Evolutionary conservation across 495 filamentous ascomycete genomes (phyloP).

Genomic region (Oidiodendron maius): DNA sequence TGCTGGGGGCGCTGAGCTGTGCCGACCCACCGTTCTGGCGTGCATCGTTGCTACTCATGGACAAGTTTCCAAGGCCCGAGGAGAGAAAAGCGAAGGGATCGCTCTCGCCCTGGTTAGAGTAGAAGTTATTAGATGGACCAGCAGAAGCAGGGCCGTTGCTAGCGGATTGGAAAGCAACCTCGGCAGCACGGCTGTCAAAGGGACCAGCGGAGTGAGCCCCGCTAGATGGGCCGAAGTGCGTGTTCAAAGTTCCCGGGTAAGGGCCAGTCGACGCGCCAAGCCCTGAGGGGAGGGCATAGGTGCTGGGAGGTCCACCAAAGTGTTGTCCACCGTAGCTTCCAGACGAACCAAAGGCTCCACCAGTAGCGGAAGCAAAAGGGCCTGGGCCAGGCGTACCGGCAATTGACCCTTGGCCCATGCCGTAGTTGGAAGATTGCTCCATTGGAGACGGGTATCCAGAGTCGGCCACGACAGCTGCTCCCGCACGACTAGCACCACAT

Average conservation of each 20-base stretch:
- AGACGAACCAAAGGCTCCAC: slow-evolving; percentile 60
- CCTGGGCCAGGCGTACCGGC: slow-evolving; percentile 78
- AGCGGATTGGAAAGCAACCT: slow-evolving; percentile 85
- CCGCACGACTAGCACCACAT: slow-evolving; percentile 89
- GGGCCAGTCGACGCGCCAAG: slow-evolving; percentile 72
- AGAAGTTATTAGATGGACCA: slow-evolving; percentile 59
- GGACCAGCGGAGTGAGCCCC: slow-evolving; percentile 77
- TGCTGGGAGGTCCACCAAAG: slow-evolving; percentile 83
- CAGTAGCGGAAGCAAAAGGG: slow-evolving; percentile 64
- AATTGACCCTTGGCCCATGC: slow-evolving; percentile 73
- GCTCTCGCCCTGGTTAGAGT: slow-evolving; percentile 50
- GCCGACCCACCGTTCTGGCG: slow-evolving; percentile 65
- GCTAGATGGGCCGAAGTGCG: slow-evolving; percentile 56
- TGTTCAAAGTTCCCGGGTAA: slow-evolving; percentile 73
- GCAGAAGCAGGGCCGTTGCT: slow-evolving; percentile 63
- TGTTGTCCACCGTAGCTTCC: slow-evolving; percentile 75
- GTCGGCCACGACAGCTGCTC: slow-evolving; percentile 89
- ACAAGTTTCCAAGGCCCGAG: slow-evolving; percentile 70
- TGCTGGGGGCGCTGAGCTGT: slow-evolving; percentile 45
- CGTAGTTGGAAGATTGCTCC: slow-evolving; percentile 76
- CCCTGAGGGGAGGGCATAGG: slow-evolving; percentile 85
- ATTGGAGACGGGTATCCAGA: slow-evolving; percentile 88
- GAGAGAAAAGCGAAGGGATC: slow-evolving; percentile 92
- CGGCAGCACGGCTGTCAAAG: slow-evolving; percentile 88
- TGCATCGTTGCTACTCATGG: slow-evolving; percentile 76